Evolutionary conservation across 2,329 filamentous ascomycete genomes (phyloP).

Genomic region (Hymenoscyphus fraxineus): DNA sequence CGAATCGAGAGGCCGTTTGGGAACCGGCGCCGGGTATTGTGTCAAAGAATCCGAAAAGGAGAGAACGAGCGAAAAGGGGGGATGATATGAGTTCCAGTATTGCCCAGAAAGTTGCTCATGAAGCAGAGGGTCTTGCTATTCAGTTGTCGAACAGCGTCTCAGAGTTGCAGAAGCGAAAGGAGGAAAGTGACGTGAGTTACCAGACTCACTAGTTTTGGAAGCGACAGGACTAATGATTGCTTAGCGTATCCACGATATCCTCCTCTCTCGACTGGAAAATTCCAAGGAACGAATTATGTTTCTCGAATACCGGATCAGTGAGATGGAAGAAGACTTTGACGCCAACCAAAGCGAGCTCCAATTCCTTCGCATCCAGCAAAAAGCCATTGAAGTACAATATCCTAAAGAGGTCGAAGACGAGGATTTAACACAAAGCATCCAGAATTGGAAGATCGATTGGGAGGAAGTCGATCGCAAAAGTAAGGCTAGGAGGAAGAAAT

Average conservation of each 20-base stretch:
- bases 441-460: slow-evolving; percentile 61
- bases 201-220: slow-evolving; percentile 12
- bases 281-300: slow-evolving; percentile 56
- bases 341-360: slow-evolving; percentile 58
- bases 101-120: slow-evolving; percentile 37
- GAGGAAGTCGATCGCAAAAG: slow-evolving; percentile 44
- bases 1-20: neutral
- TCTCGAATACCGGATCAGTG: slow-evolving; percentile 54
- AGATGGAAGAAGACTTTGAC: slow-evolving; percentile 56
- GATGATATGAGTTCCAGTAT: slow-evolving; percentile 24
- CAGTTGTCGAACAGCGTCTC: slow-evolving; percentile 48
- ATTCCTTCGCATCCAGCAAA: slow-evolving; percentile 58
- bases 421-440: slow-evolving; percentile 56
- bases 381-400: slow-evolving; percentile 58
- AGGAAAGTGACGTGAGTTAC: slow-evolving; percentile 53
- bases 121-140: slow-evolving; percentile 45
- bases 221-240: neutral
- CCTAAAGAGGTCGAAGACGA: slow-evolving; percentile 48
- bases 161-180: slow-evolving; percentile 51
- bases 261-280: slow-evolving; percentile 54
- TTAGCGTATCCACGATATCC: slow-evolving; percentile 58
- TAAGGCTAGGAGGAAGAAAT: slow-evolving; percentile 27
- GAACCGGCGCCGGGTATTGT: slow-evolving; percentile 21
- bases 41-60: slow-evolving; percentile 12
- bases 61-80: slow-evolving; percentile 15